phyloP scores from a whole-genome alignment of 2,329 filamentous ascomycete species.

The Aspergillus puulaauensis region DNA sequence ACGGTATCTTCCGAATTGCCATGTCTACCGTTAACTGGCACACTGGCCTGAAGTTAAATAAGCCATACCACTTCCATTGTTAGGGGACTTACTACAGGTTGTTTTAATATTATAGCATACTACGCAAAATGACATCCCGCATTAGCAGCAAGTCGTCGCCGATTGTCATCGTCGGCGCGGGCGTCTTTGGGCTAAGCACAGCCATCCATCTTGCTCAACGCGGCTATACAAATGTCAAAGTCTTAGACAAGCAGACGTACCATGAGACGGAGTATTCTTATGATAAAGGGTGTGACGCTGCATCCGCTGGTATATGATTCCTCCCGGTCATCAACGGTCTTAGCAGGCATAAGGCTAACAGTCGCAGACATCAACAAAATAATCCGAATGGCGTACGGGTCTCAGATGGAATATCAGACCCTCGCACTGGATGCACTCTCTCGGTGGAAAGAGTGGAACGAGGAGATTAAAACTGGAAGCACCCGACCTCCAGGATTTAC shows the following conservation, averaged over 20 bases:
- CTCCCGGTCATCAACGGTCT: not conserved
- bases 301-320: slow-evolving; percentile 41
- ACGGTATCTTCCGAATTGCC: too few species aligned
- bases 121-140: not conserved
- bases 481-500: slow-evolving; percentile 40
- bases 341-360: not conserved
- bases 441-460: slow-evolving; percentile 50
- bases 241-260: slow-evolving; percentile 42
- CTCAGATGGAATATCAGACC: slow-evolving; percentile 48
- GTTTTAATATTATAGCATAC: too few species aligned
- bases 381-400: slow-evolving; percentile 44
- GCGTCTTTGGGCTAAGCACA: slow-evolving; percentile 45
- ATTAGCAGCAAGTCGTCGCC: not conserved
- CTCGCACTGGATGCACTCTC: slow-evolving; percentile 45
- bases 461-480: slow-evolving; percentile 17
- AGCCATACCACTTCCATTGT: too few species aligned
- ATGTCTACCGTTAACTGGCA: too few species aligned
- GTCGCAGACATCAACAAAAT: slow-evolving; percentile 47
- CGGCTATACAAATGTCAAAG: slow-evolving; percentile 43
- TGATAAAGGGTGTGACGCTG: slow-evolving; percentile 43
- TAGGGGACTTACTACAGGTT: too few species aligned
- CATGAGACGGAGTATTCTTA: slow-evolving; percentile 44
- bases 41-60: too few species aligned
- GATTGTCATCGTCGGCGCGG: slow-evolving; percentile 43
- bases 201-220: slow-evolving; percentile 45